Conservation (phyloP, 352 stramenopile species). For the Pythium brachiatum region DNA sequence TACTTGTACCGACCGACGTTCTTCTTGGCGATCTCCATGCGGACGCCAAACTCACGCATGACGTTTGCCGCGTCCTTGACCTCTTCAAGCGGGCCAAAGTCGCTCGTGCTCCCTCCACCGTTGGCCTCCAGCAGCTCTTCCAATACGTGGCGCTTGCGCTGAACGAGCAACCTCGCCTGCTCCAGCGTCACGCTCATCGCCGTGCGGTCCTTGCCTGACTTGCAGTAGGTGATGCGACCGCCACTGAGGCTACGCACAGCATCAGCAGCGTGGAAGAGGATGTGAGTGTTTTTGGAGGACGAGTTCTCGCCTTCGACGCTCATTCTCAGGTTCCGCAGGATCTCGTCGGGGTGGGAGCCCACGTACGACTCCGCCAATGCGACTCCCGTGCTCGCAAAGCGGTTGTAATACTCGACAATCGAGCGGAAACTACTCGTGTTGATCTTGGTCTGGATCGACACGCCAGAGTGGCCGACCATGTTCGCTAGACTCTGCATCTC, state of each 20-base stretch:
- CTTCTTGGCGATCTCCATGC: conserved; percentile 96
- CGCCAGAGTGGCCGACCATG: conserved; percentile 73
- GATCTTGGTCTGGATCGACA: conserved; percentile 83
- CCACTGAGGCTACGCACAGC: conserved; percentile 90
- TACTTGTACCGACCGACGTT: conserved; percentile 96
- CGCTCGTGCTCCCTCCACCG: conserved; percentile 29
- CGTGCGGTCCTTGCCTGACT: conserved; percentile 97
- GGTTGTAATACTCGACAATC: conserved; percentile 78
- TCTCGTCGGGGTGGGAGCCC: conserved; percentile 62
- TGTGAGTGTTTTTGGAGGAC: conserved; percentile 84
- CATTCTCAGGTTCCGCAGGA: conserved; percentile 57
- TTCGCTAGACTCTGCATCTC: conserved; percentile 93
- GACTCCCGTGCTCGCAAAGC: conserved; percentile 41
- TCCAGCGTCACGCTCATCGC: conserved; percentile 97
- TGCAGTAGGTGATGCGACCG: conserved; percentile 95
- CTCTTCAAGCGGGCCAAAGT: conserved; percentile 64
- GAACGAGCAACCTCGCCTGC: conserved; percentile 87
- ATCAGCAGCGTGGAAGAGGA: conserved; percentile 80
- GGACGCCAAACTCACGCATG: conserved; percentile 90
- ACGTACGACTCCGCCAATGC: conserved; percentile 47
- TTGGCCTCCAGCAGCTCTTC: conserved; percentile 66
- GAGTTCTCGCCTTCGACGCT: conserved; percentile 76
- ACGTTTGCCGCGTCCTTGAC: conserved; percentile 83
- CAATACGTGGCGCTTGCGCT: conserved; percentile 69
- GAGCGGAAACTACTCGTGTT: conserved; percentile 74